These are phyloP conservation scores for Kalanchoe fedtschenkoi DNA, from an alignment of 164 flowering plant genomes.

Conservation along the genomic window DNA sequence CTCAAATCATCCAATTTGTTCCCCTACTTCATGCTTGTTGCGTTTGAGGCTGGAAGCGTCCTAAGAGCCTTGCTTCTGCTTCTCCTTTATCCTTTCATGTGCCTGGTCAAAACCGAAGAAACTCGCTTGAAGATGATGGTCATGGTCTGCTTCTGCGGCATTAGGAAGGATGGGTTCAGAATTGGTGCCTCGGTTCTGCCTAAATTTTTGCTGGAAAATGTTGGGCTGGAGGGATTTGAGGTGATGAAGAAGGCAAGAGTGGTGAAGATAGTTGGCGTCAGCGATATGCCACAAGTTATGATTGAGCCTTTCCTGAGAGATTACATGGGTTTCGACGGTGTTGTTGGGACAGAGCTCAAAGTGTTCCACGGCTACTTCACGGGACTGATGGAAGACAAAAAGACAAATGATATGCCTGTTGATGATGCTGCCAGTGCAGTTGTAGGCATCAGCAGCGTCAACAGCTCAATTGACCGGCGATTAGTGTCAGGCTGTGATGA, in stretches of 20 bases:
- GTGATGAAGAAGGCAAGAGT: conserved; percentile 14
- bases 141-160: conserved; percentile 41
- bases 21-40: conserved; percentile 31
- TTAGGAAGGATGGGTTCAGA: conserved; percentile 26
- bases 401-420: background rate
- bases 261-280: conserved; percentile 18
- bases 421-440: background rate
- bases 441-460: background rate
- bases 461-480: background rate
- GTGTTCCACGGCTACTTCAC: conserved; percentile 25
- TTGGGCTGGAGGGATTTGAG: conserved; percentile 34
- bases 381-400: conserved; percentile 34
- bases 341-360: conserved; percentile 32
- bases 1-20: conserved; percentile 16
- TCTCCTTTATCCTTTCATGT: conserved; percentile 34
- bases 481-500: background rate
- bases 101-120: conserved; percentile 16
- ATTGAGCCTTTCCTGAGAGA: conserved; percentile 37
- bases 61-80: conserved; percentile 39
- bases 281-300: conserved; percentile 32
- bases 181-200: conserved; percentile 49
- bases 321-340: conserved; percentile 27
- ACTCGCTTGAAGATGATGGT: conserved; percentile 35
- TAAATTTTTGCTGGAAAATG: conserved; percentile 49
- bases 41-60: conserved; percentile 44